phyloP scores from a whole-genome alignment of 495 filamentous ascomycete genomes.

The Oidiodendron maius region DNA sequence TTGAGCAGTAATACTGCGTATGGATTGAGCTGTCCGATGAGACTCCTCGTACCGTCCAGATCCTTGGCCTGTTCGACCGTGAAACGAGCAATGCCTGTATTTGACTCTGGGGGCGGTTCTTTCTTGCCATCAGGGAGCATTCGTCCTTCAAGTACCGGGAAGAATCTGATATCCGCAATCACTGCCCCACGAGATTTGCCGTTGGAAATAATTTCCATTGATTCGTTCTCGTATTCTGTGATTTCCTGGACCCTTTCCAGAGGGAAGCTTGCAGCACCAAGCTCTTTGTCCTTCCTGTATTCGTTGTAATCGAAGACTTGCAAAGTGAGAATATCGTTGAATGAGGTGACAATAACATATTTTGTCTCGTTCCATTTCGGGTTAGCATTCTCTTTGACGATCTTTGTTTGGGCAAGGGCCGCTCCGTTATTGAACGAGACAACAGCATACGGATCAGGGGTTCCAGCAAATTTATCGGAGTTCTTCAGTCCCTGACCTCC shows the following conservation, averaged over 20 bases:
- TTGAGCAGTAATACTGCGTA: constrained; percentile 87
- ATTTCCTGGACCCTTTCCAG: constrained; percentile 76
- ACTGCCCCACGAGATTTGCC: constrained; percentile 78
- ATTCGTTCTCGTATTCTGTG: constrained; percentile 72
- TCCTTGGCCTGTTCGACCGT: constrained; percentile 95
- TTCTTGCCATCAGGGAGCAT: constrained; percentile 69
- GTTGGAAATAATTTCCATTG: constrained; percentile 76
- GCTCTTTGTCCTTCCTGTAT: constrained; percentile 90
- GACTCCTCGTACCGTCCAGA: constrained; percentile 80
- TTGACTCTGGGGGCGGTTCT: constrained; percentile 78
- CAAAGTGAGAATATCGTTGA: constrained; percentile 78
- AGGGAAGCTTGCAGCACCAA: constrained; percentile 78
- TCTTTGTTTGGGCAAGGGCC: constrained; percentile 84
- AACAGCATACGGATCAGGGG: constrained; percentile 84
- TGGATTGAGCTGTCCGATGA: constrained; percentile 83
- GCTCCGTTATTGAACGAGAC: constrained; percentile 80
- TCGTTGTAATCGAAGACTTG: constrained; percentile 92
- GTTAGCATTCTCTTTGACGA: constrained; percentile 72
- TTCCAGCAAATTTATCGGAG: constrained; percentile 86
- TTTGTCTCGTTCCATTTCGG: constrained; percentile 96
- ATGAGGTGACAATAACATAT: constrained; percentile 86
- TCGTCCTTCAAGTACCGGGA: constrained; percentile 75
- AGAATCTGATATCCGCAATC: constrained; percentile 83
- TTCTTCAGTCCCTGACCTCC: constrained; percentile 91
- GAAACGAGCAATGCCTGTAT: constrained; percentile 88